Percentiles rank a stretch among this genome's conserved stretches.
These are phyloP conservation scores for Trichocomaceae sp. DNA, from an alignment of 2,329 filamentous ascomycete species.

Conservation along the genomic window DNA sequence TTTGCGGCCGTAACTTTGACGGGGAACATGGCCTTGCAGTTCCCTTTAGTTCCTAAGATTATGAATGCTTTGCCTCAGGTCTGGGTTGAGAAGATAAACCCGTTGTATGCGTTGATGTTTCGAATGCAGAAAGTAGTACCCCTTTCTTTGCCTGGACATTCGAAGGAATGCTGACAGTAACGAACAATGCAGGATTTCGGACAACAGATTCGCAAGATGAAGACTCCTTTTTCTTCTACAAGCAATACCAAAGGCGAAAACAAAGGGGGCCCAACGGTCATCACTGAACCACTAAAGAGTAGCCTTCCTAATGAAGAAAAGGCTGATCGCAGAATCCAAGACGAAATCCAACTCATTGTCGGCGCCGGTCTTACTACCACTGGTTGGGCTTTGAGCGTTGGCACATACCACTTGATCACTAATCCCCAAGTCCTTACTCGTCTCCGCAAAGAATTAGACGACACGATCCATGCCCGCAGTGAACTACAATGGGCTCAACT, in stretches of 20 bases:
- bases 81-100: slow-evolving; percentile 5
- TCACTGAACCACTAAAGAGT: slow-evolving; percentile 1
- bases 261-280: not conserved
- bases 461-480: slow-evolving; percentile 18
- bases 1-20: not conserved
- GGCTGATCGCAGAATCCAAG: slow-evolving; percentile 1
- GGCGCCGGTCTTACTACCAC: slow-evolving; percentile 25
- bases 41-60: slow-evolving; percentile 2
- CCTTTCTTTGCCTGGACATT: not conserved
- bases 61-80: slow-evolving; percentile 6
- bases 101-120: slow-evolving; percentile 4
- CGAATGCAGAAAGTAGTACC: slow-evolving; percentile 6
- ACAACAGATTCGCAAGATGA: slow-evolving; percentile 2
- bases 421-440: slow-evolving; percentile 17
- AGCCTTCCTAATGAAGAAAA: not conserved
- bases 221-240: not conserved
- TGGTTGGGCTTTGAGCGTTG: slow-evolving; percentile 19
- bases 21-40: slow-evolving; percentile 8
- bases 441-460: slow-evolving; percentile 18
- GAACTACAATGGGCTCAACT: slow-evolving; percentile 14
- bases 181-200: not conserved
- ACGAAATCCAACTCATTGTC: slow-evolving; percentile 4
- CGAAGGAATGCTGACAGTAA: not conserved
- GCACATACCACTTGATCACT: slow-evolving; percentile 23
- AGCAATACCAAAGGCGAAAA: not conserved